Evolutionary conservation across 176 grass and related monocot genomes (phyloP), one percentile per base, ranked within the genome.

Genomic region (Tuctoria greenei): DNA sequence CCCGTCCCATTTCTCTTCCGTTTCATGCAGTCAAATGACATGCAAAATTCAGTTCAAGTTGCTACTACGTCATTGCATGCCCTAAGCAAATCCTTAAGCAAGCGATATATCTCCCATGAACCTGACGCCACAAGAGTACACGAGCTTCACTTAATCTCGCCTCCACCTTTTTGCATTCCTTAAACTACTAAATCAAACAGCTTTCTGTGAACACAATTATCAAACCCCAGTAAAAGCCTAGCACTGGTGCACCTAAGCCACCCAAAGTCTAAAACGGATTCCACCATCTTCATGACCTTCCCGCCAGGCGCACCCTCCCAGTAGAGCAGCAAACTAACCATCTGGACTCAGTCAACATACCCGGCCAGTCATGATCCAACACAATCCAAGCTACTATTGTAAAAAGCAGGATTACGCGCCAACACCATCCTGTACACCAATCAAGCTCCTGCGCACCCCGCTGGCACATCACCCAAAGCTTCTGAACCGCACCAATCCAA

Each of bases 401-500:
- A 3, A 1, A 23, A 31, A 57, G 46, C 36, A 26, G 6, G 36
- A 76, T 35, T 39, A 60, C 4, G 39, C 18, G 41, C 45, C 59
- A 25, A 8, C 47, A 41, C 40, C 46, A 81, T 42, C 35, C 23
- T 4, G 1, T 4, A 65, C 4, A 37, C 36, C 11, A 70, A 86
- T 69, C 54, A 69, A 63, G 13, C 24, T 24, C 44, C 51, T 31
- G 1, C 2, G 3, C 31, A 31, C 31, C 31, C 31, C 31, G 31
- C 31, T 3, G 31, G 58, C 46, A 50, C 73, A 88, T 87, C 78
- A 2, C 40, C 43, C 59, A 59, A 8, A 35, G 15, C n/a, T n/a
- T n/a, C 60, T 7, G 35, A 67, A 52, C 47, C 7, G 8, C 66
- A 47, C 71, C 71, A 79, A 82, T 79, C 73, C 72, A 26, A 25